Conservation (phyloP, 116 monocot genomes). For the Trichopus zeylanicus region DNA sequence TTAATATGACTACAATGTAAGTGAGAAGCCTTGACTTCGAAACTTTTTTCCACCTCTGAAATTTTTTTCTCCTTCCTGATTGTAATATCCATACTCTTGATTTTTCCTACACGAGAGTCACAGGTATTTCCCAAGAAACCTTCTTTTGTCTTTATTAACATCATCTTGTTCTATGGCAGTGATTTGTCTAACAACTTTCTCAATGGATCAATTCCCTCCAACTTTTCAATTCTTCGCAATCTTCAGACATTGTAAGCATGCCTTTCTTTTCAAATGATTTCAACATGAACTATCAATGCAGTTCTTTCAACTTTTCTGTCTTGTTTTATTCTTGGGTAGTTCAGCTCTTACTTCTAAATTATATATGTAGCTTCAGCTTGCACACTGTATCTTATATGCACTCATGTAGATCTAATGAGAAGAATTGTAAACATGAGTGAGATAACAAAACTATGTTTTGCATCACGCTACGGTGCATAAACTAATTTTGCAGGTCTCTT, state of each 20-base stretch:
- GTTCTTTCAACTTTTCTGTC: no score
- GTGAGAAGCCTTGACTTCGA: conserved; percentile 4
- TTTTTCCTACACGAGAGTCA: background rate
- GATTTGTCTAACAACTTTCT: conserved; percentile 47
- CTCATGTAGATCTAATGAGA: no score
- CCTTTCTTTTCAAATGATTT: background rate
- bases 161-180: conserved; percentile 28
- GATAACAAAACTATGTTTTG: background rate
- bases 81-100: no score
- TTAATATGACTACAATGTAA: conserved; percentile 85
- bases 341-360: no score
- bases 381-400: no score
- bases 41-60: no score
- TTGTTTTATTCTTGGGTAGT: background rate
- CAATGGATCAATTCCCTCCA: conserved; percentile 47
- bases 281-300: no score
- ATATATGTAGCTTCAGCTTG: no score
- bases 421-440: no score
- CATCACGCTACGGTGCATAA: background rate
- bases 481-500: conserved; percentile 49
- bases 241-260: conserved; percentile 58
- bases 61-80: no score
- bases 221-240: conserved; percentile 39
- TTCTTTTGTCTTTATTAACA: background rate
- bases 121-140: no score